Percentiles rank a stretch among this genome's conserved stretches.
Conservation (phyloP, 371 early-diverging fungal genomes). For the Actinomucor elegans region DNA sequence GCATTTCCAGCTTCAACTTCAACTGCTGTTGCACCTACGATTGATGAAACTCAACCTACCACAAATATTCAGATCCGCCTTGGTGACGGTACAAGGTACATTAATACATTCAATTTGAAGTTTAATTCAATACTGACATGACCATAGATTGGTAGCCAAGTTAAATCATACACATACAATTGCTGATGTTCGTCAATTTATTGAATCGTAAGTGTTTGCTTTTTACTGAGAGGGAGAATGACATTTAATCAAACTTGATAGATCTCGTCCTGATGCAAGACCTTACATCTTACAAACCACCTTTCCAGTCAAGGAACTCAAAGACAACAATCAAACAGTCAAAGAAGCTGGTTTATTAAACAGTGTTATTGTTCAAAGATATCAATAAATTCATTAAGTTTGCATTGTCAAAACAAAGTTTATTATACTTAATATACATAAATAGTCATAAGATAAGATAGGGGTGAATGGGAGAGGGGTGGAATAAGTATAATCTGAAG, state of each 20-base stretch:
- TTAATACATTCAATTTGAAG: too few species aligned
- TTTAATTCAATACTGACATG: too few species aligned
- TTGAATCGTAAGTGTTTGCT: slow-evolving; percentile 57
- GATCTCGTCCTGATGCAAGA: slow-evolving; percentile 25
- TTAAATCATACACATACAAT: slow-evolving; percentile 92
- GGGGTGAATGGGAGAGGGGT: neutral
- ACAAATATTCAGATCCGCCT: slow-evolving; percentile 91
- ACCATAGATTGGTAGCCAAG: slow-evolving; percentile 72
- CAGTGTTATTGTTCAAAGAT: slow-evolving; percentile 82
- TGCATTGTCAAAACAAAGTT: neutral
- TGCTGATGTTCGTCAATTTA: slow-evolving; percentile 75
- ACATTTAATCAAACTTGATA: neutral
- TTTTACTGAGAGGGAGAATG: neutral
- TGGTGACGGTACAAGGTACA: slow-evolving; percentile 84
- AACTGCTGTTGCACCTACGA: slow-evolving; percentile 30
- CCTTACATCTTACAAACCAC: slow-evolving; percentile 77
- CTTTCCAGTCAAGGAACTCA: slow-evolving; percentile 79
- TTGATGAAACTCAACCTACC: slow-evolving; percentile 76
- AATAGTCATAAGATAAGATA: neutral
- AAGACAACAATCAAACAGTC: slow-evolving; percentile 66
- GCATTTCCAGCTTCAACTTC: slow-evolving; percentile 34
- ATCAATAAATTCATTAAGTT: slow-evolving; percentile 38
- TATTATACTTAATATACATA: neutral
- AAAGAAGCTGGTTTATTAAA: slow-evolving; percentile 85
- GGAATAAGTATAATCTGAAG: slow-evolving; percentile 1